Evolutionary conservation across 805 yeast genomes (phyloP), one percentile per base, ranked within the genome.

Genomic region (Lachancea dasiensis): DNA sequence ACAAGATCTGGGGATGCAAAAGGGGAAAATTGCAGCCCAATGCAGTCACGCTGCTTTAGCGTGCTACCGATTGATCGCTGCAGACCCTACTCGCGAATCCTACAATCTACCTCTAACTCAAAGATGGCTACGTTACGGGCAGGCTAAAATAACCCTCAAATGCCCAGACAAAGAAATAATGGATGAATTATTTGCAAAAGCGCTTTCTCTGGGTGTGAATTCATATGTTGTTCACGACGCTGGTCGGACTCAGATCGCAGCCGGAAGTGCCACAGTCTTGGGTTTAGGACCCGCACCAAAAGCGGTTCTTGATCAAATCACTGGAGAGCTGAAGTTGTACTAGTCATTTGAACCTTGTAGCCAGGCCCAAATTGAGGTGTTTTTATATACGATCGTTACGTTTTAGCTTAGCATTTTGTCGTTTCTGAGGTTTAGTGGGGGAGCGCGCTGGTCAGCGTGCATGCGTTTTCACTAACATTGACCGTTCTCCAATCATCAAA

Each of bases 281-380:
- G 98, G 97, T 1, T 58, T 92, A 19, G 99, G 99, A 0, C 99
- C 99, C 1, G 97, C 96, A 14, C 97, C 97, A 16, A 85, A 79
- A 47, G 49, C 70, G 0, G 77, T 81, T 0, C 60, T 90, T 43
- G 96, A 92, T 58, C 77, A 79, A 55, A 77, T 90, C 38, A 89
- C 97, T 1, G 81, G 85, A 11, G 79, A 72, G 18, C 68, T 90
- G 50, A 85, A 81, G 56, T 65, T 90, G 42, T 86, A 83, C 54
- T 86, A 61, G n/a, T n/a, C n/a, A n/a, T n/a, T n/a, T n/a, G n/a
- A n/a, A n/a, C n/a, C n/a, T n/a, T n/a, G n/a, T n/a, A n/a, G n/a
- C n/a, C n/a, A n/a, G n/a, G n/a, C n/a, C n/a, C n/a, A n/a, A n/a
- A n/a, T n/a, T n/a, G n/a, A n/a, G n/a, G 15, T 30, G 25, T 30